Conservation (phyloP, 1,284 basidiomycete genomes). For the Austropuccinia psidii region DNA sequence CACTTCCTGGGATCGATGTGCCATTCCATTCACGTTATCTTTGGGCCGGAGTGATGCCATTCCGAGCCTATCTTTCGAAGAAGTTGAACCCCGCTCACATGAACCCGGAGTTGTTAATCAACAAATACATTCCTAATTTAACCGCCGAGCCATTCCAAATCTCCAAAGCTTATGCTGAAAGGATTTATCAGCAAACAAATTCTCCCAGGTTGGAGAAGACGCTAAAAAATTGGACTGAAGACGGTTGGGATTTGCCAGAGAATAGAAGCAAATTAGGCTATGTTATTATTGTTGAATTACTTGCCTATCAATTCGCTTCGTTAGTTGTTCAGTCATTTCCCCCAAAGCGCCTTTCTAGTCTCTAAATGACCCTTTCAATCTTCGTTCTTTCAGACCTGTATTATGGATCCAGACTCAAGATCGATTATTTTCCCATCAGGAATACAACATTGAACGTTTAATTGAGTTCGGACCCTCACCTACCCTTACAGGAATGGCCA, state of each 20-base stretch:
- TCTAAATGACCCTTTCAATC: neutral
- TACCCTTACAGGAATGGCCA: slow-evolving; percentile 92
- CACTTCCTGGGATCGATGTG: slow-evolving; percentile 93
- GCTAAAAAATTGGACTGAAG: slow-evolving; percentile 84
- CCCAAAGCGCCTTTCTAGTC: neutral
- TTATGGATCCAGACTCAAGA: slow-evolving; percentile 52
- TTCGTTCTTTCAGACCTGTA: slow-evolving; percentile 50
- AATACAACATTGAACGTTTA: slow-evolving; percentile 69
- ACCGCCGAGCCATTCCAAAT: slow-evolving; percentile 91
- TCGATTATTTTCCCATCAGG: slow-evolving; percentile 76
- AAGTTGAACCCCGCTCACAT: slow-evolving; percentile 86
- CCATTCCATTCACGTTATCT: slow-evolving; percentile 98
- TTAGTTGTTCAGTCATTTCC: neutral
- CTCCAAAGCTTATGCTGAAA: slow-evolving; percentile 78
- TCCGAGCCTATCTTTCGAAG: slow-evolving; percentile 92
- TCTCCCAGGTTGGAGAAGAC: slow-evolving; percentile 80
- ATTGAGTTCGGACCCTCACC: slow-evolving; percentile 95
- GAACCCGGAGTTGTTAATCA: slow-evolving; percentile 83
- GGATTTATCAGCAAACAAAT: slow-evolving; percentile 85
- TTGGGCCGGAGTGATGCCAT: slow-evolving; percentile 96
- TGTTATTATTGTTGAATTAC: slow-evolving; percentile 86
- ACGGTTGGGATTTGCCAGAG: slow-evolving; percentile 71
- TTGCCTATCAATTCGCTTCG: slow-evolving; percentile 79
- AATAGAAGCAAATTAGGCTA: slow-evolving; percentile 89
- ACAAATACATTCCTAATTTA: slow-evolving; percentile 95